These are phyloP conservation scores for Hymenoscyphus fraxineus DNA, from an alignment of 2,329 filamentous ascomycete genomes.

Conservation along the genomic window DNA sequence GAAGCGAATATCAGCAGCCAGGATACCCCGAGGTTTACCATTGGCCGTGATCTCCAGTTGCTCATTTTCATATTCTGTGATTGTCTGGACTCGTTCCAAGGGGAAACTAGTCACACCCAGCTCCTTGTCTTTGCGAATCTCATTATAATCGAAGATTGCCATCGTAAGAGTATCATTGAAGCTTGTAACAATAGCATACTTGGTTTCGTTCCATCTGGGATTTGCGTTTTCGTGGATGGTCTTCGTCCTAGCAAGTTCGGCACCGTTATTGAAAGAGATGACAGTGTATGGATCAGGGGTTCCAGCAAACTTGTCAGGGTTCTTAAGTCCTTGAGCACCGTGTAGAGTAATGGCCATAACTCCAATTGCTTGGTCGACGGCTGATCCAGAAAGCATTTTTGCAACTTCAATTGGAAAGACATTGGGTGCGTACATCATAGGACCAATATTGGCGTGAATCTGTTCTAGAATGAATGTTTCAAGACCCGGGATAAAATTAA, in stretches of 20 bases:
- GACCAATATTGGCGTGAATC: slow-evolving; percentile 87
- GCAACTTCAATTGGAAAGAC: slow-evolving; percentile 98
- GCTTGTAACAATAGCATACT: slow-evolving; percentile 91
- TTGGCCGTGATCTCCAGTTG: slow-evolving; percentile 79
- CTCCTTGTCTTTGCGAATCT: slow-evolving; percentile 94
- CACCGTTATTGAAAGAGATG: slow-evolving; percentile 78
- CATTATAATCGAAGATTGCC: slow-evolving; percentile 87
- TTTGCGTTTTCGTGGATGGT: slow-evolving; percentile 78
- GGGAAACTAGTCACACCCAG: slow-evolving; percentile 82
- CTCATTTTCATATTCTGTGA: slow-evolving; percentile 77
- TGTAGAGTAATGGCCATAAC: slow-evolving; percentile 90
- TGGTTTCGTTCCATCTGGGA: slow-evolving; percentile 93
- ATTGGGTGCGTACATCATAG: slow-evolving; percentile 98
- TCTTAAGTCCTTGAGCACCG: slow-evolving; percentile 88
- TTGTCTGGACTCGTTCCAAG: slow-evolving; percentile 75
- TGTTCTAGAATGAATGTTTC: slow-evolving; percentile 93
- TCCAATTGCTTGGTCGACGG: slow-evolving; percentile 93
- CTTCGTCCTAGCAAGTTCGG: slow-evolving; percentile 83
- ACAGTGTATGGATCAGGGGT: slow-evolving; percentile 87
- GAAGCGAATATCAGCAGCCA: slow-evolving; percentile 84
- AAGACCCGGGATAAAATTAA: slow-evolving; percentile 96
- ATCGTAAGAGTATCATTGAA: slow-evolving; percentile 85
- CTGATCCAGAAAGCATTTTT: slow-evolving; percentile 92
- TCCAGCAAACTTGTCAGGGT: slow-evolving; percentile 88
- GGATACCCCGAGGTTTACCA: slow-evolving; percentile 75